Conservation (phyloP, 495 filamentous ascomycete species). For the Penicillium simplicissimum region DNA sequence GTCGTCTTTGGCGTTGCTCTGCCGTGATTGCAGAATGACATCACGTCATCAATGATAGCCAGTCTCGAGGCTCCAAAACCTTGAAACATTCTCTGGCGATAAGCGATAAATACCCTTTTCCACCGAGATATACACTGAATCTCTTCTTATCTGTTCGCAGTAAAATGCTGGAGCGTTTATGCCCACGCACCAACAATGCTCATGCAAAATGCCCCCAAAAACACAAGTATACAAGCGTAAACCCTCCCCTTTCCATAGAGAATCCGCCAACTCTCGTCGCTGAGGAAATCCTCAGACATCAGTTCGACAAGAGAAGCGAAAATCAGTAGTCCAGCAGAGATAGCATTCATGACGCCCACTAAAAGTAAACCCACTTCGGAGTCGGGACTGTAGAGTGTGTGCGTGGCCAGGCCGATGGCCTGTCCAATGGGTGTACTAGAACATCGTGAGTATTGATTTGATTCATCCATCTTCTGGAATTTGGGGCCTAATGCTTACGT, state of each 20-base stretch:
- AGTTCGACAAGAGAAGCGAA: conserved; percentile 64
- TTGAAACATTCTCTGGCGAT: background rate
- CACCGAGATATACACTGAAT: background rate
- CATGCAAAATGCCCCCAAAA: conserved; percentile 75
- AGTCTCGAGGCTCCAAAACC: background rate
- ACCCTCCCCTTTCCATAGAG: conserved; percentile 66
- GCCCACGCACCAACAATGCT: conserved; percentile 83
- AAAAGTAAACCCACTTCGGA: conserved; percentile 64
- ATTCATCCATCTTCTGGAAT: background rate
- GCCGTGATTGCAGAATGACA: background rate
- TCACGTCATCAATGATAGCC: background rate
- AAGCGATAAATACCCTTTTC: background rate
- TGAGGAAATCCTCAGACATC: conserved; percentile 63
- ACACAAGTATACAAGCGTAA: conserved; percentile 68
- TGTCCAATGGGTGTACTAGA: conserved; percentile 78
- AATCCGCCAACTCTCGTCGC: conserved; percentile 56
- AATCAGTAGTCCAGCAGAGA: conserved; percentile 61
- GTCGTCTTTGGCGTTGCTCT: background rate
- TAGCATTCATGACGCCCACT: conserved; percentile 70
- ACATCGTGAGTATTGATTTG: conserved; percentile 18
- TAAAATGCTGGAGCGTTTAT: conserved; percentile 29
- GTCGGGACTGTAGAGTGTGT: conserved; percentile 62
- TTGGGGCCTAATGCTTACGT: conserved; percentile 22
- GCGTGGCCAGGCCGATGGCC: conserved; percentile 69
- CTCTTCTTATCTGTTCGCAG: background rate